Base-by-base conservation (phyloP, 2,329 filamentous ascomycete genomes). In the Trichoderma semiorbis region DNA sequence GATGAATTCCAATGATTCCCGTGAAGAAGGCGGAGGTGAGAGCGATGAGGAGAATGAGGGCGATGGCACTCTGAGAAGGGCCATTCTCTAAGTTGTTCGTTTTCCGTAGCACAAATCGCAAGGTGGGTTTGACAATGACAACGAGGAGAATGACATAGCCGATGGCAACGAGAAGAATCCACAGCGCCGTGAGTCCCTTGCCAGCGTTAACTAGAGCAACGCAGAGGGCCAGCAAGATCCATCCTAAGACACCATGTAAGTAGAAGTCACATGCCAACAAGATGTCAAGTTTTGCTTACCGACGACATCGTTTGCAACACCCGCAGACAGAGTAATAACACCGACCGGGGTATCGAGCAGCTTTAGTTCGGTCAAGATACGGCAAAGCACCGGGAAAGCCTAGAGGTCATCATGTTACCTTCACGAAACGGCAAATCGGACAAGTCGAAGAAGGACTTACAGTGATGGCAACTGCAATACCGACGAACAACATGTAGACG, bases 401-500 rank as follows among this genome's bases (percentile, higher is more conserved):
- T 78, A 8, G 6, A n/a, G 7, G 57, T 26, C 0, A 93, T 95
- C 74, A 98, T 84, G 75, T 98, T 98, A 79, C 95, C 4, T 34
- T 34, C 28, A 34, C 28, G 92, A 78, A 95, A 98, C 12, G 98
- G 0, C 94, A 95, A 18, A 47, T 10, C 7, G 7, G 32, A 30
- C 8, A 5, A 5, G 24, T 39, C 11, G 16, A 47, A 18, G 10
- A n/a, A 7, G 32, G n/a, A 68, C 76, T 16, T 64, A 79, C 78
- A 1, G 95, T 98, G 76, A 98, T 98, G 32, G 94, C 93, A 81
- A 98, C 91, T 0, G 95, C 95, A 68, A 97, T 95, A 80, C 95
- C 95, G 74, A 98, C 93, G 79, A 98, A 98, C 32, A 88, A 81
- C 73, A 85, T 85, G 62, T 94, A 89, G 12, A 86, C 83, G 63